Conservation (phyloP, 2,329 filamentous ascomycete species). For the Aureobasidium melanogenum region DNA sequence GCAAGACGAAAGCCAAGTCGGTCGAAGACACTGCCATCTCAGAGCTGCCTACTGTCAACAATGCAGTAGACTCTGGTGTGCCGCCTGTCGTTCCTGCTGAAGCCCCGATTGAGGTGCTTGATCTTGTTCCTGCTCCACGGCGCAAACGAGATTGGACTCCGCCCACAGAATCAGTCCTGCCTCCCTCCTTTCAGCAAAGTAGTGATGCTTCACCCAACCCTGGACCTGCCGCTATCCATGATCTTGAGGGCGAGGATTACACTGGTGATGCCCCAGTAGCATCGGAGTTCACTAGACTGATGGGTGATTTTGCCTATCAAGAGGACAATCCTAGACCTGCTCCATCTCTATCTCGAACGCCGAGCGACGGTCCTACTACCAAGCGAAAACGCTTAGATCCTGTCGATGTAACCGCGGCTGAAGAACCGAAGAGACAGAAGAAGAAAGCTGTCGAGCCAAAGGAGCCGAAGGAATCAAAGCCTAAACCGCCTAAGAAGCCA, state of each 20-base stretch:
- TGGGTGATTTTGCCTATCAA: slow-evolving; percentile 11
- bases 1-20: not conserved
- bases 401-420: not conserved
- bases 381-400: slow-evolving; percentile 7
- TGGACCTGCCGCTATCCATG: not conserved
- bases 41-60: not conserved
- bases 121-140: not conserved
- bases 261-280: not conserved
- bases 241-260: not conserved
- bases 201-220: not conserved
- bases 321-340: not conserved
- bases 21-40: not conserved
- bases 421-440: not conserved
- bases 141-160: slow-evolving; percentile 9
- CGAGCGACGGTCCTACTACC: not conserved
- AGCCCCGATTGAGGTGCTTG: not conserved
- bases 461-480: slow-evolving; percentile 13
- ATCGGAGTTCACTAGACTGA: not conserved
- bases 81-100: not conserved
- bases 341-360: not conserved
- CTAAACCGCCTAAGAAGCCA: slow-evolving; percentile 36
- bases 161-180: not conserved
- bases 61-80: not conserved
- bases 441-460: slow-evolving; percentile 9
- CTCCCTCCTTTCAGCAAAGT: slow-evolving; percentile 10